Base-by-base conservation (phyloP, 345 rosid species). In the Eucalyptus cloeziana region DNA sequence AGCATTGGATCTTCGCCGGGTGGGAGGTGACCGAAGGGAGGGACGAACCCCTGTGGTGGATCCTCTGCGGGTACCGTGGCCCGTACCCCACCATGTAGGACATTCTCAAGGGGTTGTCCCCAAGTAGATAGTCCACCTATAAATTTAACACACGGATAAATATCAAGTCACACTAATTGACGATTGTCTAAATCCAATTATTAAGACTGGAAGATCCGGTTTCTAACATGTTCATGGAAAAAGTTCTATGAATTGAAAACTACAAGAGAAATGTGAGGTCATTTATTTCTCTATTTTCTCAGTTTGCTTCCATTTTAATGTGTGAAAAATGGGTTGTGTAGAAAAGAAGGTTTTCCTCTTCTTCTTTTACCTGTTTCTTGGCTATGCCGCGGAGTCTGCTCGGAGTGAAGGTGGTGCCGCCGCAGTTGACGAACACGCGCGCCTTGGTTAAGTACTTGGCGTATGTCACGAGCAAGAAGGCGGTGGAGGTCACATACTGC, bases 1-100 rank as follows among this genome's bases (percentile, higher is more conserved):
- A 92, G 89, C 99, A 98, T 50, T 94, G 93, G 92, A 98, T 94
- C 91, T 89, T 93, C 49, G 93, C 89, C 25, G 99, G 98, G 87
- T 98, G 99, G 17, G 90, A 85, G 27, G 92, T 92, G 19, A 96
- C 91, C 31, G 96, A 95, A 86, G 99, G 99, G 83, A 95, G 87
- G 2, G 99, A 98, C 30, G 99, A 95, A 33, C 99, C 99, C 91
- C 99, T 94, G 93, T 98, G 99, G 93, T 98, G 99, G 85, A 98
- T 91, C 91, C 97, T 93, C 88, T 90, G 95, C 31, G 99, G 99
- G 91, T 93, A 98, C 89, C 93, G 91, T 5, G 91, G 92, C 83
- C 99, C 99, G 88, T 96, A 98, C 24, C 98, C 99, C 62, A 98
- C 99, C 99, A 98, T 98, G 90, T 97, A 98, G 27, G 99, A 98